Base-by-base conservation (phyloP, 2,329 filamentous ascomycete genomes). In the Exophiala viscosa region DNA sequence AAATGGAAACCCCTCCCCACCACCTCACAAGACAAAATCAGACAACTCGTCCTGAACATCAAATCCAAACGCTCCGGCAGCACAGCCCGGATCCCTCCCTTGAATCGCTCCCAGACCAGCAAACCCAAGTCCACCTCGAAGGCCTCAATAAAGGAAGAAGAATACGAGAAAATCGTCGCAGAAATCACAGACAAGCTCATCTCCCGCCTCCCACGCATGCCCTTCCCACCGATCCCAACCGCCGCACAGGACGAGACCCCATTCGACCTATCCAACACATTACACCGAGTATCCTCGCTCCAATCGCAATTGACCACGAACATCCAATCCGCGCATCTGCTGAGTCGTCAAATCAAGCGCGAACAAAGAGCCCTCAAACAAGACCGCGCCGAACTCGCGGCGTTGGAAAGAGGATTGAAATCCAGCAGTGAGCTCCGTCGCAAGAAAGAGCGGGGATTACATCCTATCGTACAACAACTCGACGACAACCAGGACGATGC, bases 1-100 rank as follows among this genome's bases (percentile, higher is more conserved):
- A 74, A 74, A 68, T 75, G 73, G 73, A 66, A 68, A 10, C 70
- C 73, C 4, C 65, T 75, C 2, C 69, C 72, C 1, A 69, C 71
- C 28, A 64, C 69, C 1, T 67, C 67, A 3, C 73, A 74, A 58
- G 70, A 71, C 35, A 73, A 69, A 47, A 64, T 75, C 41, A 66
- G 67, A 33, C 70, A 69, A 35, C 66, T 75, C 57, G 71, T 75
- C 43, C 65, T 66, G 23, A 64, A 69, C 10, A 59, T 74, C 9
- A 71, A 74, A 51, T 65, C 71, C 18, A 55, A 53, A 40, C 41
- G 56, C 4, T 47, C 45, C 36, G 53, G 55, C 15, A 35, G 39
- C 7, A 43, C 33, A 5, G 51, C 39, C 18, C 46, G 54, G 18
- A 55, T 57, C 33, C 49, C 52, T n/a, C 28, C 43, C 1, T 23